These are phyloP conservation scores for Elsinoe perseae DNA, from an alignment of 2,329 filamentous ascomycete species.

Conservation along the genomic window DNA sequence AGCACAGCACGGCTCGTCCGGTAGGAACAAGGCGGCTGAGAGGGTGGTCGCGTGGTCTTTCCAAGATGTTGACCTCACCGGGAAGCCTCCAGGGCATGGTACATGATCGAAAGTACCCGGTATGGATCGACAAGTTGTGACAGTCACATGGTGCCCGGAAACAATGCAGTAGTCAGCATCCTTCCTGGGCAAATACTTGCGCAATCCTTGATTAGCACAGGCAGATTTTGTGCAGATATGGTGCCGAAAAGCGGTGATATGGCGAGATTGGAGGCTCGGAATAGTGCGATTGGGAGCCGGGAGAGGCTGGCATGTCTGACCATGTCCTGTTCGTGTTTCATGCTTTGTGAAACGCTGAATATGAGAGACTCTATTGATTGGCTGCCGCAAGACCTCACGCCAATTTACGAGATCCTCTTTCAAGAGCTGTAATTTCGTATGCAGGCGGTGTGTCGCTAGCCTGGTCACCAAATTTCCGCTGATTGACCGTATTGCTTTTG, in stretches of 20 bases:
- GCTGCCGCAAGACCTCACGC: neutral
- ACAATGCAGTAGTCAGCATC: neutral
- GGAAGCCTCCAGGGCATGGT: neutral
- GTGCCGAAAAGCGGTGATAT: neutral
- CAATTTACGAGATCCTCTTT: neutral
- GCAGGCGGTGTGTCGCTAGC: conserved; percentile 3
- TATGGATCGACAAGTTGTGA: neutral
- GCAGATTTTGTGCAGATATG: neutral
- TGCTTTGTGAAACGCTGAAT: neutral
- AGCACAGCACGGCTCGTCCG: neutral
- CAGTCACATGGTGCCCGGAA: conserved; percentile 3
- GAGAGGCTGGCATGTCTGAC: neutral
- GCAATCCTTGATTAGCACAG: conserved; percentile 12
- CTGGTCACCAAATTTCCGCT: neutral
- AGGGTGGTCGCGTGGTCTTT: conserved; percentile 7
- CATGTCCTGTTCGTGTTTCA: neutral
- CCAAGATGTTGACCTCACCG: neutral
- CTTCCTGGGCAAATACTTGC: conserved; percentile 1
- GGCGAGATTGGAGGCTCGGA: neutral
- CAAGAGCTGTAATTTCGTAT: neutral
- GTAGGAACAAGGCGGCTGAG: neutral
- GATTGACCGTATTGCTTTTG: neutral
- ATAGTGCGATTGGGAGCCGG: neutral
- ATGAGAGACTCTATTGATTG: neutral
- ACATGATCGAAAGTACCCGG: conserved; percentile 10